Evolutionary conservation across 257 asterid genomes (phyloP).

Genomic region (Ajuga chamaepitys): DNA sequence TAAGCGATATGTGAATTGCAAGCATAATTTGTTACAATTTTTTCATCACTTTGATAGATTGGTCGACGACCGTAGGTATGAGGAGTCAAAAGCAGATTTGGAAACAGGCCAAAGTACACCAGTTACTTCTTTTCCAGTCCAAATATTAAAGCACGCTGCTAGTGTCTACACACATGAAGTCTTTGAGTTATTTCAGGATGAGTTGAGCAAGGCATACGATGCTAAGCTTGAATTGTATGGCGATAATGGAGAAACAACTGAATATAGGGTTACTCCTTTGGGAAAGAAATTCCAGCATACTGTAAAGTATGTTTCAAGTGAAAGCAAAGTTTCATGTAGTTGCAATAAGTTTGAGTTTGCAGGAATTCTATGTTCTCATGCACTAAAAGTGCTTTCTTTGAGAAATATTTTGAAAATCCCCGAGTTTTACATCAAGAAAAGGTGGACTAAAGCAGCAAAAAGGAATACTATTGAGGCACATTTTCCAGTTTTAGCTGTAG

Average conservation of each 20-base stretch:
- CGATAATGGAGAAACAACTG: background rate
- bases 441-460: no score
- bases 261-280: background rate
- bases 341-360: background rate
- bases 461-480: no score
- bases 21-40: background rate
- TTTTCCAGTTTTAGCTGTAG: no score
- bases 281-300: background rate
- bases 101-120: background rate
- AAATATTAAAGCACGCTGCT: background rate
- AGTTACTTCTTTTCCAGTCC: background rate
- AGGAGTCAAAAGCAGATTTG: background rate
- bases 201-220: background rate
- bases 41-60: background rate
- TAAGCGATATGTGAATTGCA: background rate
- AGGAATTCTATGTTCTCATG: background rate
- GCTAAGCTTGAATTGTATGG: background rate
- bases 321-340: background rate
- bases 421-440: no score
- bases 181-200: background rate
- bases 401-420: no score
- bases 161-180: slow-evolving; percentile 4
- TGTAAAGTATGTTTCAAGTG: background rate
- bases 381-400: background rate
- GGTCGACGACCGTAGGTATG: background rate